These are phyloP conservation scores for Rhodotorula sphaerocarpa DNA, from an alignment of 768 basidiomycete species.

Conservation along the genomic window DNA sequence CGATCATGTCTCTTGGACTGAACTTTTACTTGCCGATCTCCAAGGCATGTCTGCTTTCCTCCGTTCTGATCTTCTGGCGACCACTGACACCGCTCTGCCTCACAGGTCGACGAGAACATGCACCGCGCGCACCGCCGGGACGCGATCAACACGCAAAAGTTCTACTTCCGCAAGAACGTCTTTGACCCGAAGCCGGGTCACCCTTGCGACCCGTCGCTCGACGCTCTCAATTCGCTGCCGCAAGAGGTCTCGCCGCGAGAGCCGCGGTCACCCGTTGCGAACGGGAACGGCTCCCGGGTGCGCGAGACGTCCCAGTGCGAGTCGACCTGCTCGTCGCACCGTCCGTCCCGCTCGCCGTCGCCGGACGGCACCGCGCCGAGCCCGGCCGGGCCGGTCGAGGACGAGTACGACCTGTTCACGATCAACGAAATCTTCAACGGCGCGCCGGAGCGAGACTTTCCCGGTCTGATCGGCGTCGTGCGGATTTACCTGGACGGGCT, in stretches of 20 bases:
- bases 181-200: slow-evolving; percentile 46
- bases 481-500: slow-evolving; percentile 66
- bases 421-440: slow-evolving; percentile 90
- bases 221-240: neutral
- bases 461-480: slow-evolving; percentile 29
- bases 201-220: slow-evolving; percentile 18
- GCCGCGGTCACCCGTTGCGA: neutral
- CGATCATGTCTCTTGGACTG: slow-evolving; percentile 79
- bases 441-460: slow-evolving; percentile 51
- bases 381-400: slow-evolving; percentile 51
- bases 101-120: slow-evolving; percentile 96
- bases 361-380: neutral
- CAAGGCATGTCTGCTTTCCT: slow-evolving; percentile 53
- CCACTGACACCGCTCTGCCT: neutral
- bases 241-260: neutral
- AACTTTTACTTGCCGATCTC: slow-evolving; percentile 97
- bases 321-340: slow-evolving; percentile 22
- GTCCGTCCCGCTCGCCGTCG: slow-evolving; percentile 33
- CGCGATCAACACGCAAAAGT: slow-evolving; percentile 64
- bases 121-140: slow-evolving; percentile 72
- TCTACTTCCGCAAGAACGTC: slow-evolving; percentile 82
- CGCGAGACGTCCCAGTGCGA: slow-evolving; percentile 7
- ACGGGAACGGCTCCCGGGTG: neutral
- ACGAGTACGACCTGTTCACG: slow-evolving; percentile 87
- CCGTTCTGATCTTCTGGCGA: neutral